Conservation (phyloP, 306 rosid species). For the Psophocarpus tetragonolobus region DNA sequence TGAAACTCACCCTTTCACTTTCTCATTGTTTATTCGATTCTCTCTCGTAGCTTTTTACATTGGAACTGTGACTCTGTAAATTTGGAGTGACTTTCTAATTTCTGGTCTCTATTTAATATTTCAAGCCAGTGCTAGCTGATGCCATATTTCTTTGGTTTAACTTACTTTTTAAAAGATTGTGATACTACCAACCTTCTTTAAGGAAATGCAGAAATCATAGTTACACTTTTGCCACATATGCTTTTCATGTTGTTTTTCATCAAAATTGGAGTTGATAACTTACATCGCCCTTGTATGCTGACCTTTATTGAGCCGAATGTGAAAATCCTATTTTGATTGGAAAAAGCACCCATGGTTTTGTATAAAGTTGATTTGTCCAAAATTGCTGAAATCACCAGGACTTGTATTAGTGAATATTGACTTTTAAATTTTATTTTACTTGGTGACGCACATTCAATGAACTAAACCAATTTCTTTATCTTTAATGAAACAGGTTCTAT, state of each 20-base stretch:
- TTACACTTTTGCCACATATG: not conserved
- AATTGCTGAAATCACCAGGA: not conserved
- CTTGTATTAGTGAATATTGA: not conserved
- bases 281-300: not conserved
- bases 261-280: no score
- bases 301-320: not conserved
- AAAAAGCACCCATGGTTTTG: not conserved
- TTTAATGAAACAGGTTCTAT: constrained; percentile 63
- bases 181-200: not conserved
- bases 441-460: not conserved
- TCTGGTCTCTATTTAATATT: not conserved
- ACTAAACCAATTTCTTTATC: not conserved
- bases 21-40: no score
- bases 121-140: not conserved
- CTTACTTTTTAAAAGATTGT: not conserved
- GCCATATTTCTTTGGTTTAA: constrained; percentile 19
- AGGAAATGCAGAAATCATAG: not conserved
- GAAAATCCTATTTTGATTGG: not conserved
- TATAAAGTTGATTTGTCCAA: not conserved
- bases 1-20: no score
- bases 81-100: not conserved
- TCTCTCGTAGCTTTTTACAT: no score
- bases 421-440: not conserved
- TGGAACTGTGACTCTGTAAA: no score
- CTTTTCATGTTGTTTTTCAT: not conserved